Base-by-base conservation (phyloP, 768 basidiomycete species). In the Xerocomus spinulosus region DNA sequence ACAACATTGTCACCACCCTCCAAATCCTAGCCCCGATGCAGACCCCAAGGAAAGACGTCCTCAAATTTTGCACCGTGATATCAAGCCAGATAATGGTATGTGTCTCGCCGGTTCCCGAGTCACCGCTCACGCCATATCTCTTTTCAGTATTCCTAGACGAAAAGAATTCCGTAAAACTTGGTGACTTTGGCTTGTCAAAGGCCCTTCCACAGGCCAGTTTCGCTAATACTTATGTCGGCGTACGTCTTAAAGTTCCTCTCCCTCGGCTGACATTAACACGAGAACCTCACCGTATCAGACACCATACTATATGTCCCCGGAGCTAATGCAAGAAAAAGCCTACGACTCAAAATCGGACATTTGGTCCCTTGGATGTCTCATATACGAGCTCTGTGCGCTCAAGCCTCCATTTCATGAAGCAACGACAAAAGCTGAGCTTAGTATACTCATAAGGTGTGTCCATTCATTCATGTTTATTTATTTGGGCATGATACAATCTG, bases 271-370 rank as follows among this genome's bases (percentile, higher is more conserved):
- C 20, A 12, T 20, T 20, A 28, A 52, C 46, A 18, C 29, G 20
- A 29, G 20, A 29, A 26, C 15, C 5, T 56, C 87, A 85, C 89
- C 18, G 2, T 17, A 14, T n/a, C 58, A 97, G 93, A 99, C 96
- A 3, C 96, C 96, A 3, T 94, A 98, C 64, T 98, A 99, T 72
- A 98, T 99, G 96, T 96, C 93, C 1, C 96, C 96, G 0, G 95
- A 99, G 67, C 78, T 98, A 28, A 92, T 97, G 81, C 91, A 90
- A 71, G 95, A 98, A 64, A 93, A 91, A 64, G 82, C 91, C 3
- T 99, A 99, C 68, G 96, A 97, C 70, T 87, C 91, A 7, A 99
- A 98, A 70, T 92, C 90, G 0, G 96, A 99, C 61, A 97, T 99
- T 40, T 99, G 96, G 96, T 94, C 92, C 4, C 76, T 98, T 24